phyloP scores from a whole-genome alignment of 2,329 filamentous ascomycete species.

The Fusarium begoniae region DNA sequence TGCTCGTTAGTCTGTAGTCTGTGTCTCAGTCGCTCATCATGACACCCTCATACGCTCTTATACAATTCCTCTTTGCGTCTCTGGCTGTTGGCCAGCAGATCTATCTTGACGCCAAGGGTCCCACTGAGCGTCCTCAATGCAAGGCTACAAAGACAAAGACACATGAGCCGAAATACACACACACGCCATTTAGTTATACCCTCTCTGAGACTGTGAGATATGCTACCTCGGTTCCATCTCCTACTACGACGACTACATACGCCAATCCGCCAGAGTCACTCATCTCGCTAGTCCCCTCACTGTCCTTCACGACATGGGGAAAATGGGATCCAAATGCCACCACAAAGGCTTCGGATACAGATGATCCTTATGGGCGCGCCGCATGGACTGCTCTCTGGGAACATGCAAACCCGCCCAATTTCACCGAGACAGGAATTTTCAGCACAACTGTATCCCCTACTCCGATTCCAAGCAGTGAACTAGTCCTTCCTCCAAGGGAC shows the following conservation, averaged over 20 bases:
- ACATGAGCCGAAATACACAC: conserved; percentile 40
- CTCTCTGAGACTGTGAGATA: conserved; percentile 47
- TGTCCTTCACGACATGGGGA: conserved; percentile 48
- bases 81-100: conserved; percentile 42
- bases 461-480: conserved; percentile 61
- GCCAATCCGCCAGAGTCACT: conserved; percentile 43
- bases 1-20: not conserved
- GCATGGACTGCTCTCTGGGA: conserved; percentile 48
- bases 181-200: conserved; percentile 44
- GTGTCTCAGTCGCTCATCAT: conserved; percentile 12
- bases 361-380: conserved; percentile 45
- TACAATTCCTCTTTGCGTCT: conserved; percentile 32
- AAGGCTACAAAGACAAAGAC: conserved; percentile 22
- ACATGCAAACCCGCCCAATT: conserved; percentile 47
- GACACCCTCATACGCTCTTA: conserved; percentile 16
- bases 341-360: conserved; percentile 38
- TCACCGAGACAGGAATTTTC: conserved; percentile 44
- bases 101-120: conserved; percentile 38
- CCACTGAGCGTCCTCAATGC: conserved; percentile 43
- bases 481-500: conserved; percentile 63
- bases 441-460: conserved; percentile 64
- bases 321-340: conserved; percentile 47
- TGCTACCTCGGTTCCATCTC: conserved; percentile 44
- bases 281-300: conserved; percentile 36
- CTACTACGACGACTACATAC: conserved; percentile 45